Percentiles rank a stretch among this genome's conserved stretches.
Conservation (phyloP, 164 flowering plant species). For the Buxus sempervirens region DNA sequence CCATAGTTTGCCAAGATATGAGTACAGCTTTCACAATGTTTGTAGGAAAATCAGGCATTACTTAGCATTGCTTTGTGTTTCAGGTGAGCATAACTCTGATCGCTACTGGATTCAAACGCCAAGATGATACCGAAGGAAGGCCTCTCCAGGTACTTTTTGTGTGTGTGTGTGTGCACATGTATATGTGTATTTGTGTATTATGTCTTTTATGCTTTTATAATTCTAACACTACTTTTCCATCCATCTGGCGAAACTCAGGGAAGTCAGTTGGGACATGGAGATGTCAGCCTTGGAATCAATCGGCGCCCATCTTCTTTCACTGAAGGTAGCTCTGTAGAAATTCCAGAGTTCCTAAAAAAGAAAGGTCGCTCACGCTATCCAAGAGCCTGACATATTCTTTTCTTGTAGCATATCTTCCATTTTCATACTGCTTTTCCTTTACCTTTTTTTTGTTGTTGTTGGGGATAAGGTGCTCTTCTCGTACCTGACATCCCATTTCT, state of each 20-base stretch:
- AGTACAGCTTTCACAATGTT: not conserved
- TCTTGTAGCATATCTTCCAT: conserved; percentile 12
- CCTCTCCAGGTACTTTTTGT: conserved; percentile 16
- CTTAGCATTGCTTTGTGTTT: conserved; percentile 2
- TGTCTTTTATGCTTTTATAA: too few species aligned
- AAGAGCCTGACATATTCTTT: conserved; percentile 39
- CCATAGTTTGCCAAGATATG: not conserved
- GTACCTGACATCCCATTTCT: not conserved
- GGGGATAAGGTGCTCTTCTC: too few species aligned
- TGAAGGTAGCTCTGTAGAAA: conserved; percentile 52
- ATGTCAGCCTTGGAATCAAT: conserved; percentile 17
- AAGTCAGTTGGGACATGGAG: conserved; percentile 18
- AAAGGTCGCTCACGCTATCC: conserved; percentile 94
- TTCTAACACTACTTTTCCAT: not conserved
- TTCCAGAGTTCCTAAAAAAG: conserved; percentile 90
- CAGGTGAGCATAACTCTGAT: conserved; percentile 35
- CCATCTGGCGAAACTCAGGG: conserved; percentile 15
- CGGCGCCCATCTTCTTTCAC: conserved; percentile 23
- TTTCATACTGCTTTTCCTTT: not conserved
- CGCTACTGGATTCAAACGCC: conserved; percentile 29
- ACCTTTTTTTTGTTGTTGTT: too few species aligned
- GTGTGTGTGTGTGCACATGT: too few species aligned
- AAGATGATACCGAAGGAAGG: conserved; percentile 29
- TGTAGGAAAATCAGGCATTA: not conserved
- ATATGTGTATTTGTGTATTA: too few species aligned